Evolutionary conservation across 345 rosid genomes (phyloP), one percentile per base, ranked within the genome.

Genomic region (Adansonia digitata): DNA sequence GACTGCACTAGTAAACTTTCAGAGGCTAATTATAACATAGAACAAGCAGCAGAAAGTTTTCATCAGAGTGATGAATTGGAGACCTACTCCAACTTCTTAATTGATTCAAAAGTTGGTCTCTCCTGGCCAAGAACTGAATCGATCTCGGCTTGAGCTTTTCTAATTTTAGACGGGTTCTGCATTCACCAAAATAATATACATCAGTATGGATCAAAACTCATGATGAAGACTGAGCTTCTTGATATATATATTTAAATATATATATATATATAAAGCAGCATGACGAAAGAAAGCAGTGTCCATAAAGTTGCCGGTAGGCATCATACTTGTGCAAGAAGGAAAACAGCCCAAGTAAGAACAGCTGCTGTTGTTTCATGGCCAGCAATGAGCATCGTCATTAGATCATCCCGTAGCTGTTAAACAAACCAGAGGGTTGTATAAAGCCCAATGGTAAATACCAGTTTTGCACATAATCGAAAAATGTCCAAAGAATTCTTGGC

Each of bases 291-390:
- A 70, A 65, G 9, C 24, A 29, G 45, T 24, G 48, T 68, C n/a
- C 31, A 55, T 24, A 62, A 48, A 77, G 75, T 51, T 71, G 66
- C 72, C 17, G 31, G 26, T 61, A 26, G 76, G 70, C 68, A 42
- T 37, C 77, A 81, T 83, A 92, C 98, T 83, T 94, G 97, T 52
- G 95, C 92, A 29, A 94, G 97, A 74, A 94, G 85, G 89, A 76
- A 94, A 80, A 88, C 87, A 74, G 97, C 94, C 98, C 98, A 94
- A 45, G 98, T 94, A 75, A 94, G 97, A 78, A 94, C 98, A 63
- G 97, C 97, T 60, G 98, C 95, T 42, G 97, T 94, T 52, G 98
- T 94, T 84, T 94, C 98, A 62, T 94, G 98, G 26, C 98, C 97
- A 43, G 98, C 97, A 56, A 94, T 85, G 56, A 94, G 91, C 97